Evolutionary conservation across 768 basidiomycete species (phyloP).

Genomic region (Nidula microcarpa): DNA sequence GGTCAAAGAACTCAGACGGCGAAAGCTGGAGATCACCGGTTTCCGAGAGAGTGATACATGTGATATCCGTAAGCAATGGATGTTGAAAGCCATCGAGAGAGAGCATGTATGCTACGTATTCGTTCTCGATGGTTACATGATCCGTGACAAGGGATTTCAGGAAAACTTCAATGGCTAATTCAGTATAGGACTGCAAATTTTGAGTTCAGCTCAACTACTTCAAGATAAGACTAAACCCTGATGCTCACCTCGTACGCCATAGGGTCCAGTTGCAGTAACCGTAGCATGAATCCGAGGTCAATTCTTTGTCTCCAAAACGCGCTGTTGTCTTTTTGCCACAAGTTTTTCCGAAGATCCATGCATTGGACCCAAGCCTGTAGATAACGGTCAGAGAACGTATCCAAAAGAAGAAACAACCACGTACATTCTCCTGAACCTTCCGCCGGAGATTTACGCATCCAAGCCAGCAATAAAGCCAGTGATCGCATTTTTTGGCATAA

Average conservation of each 20-base stretch:
- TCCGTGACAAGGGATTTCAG: constrained; percentile 48
- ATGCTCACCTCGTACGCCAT: constrained; percentile 52
- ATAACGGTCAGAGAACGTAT: not conserved
- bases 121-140: constrained; percentile 49
- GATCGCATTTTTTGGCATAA: constrained; percentile 37
- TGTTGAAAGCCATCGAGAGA: constrained; percentile 56
- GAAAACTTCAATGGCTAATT: constrained; percentile 52
- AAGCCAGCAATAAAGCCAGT: constrained; percentile 72
- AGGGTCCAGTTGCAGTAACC: constrained; percentile 53
- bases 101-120: constrained; percentile 55
- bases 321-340: constrained; percentile 1
- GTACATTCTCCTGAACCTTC: too few species aligned
- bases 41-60: constrained; percentile 11
- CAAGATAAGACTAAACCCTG: too few species aligned
- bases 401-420: not conserved
- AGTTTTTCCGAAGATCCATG: not conserved
- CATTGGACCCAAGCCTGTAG: not conserved
- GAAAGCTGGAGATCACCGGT: constrained; percentile 25
- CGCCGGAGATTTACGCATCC: constrained; percentile 38
- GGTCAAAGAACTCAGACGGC: constrained; percentile 19
- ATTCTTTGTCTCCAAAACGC: constrained; percentile 30
- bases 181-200: constrained; percentile 33
- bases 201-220: too few species aligned
- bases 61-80: constrained; percentile 38
- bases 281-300: constrained; percentile 40